phyloP scores from a whole-genome alignment of 208 protist species.

The Cochliopodium minus region DNA sequence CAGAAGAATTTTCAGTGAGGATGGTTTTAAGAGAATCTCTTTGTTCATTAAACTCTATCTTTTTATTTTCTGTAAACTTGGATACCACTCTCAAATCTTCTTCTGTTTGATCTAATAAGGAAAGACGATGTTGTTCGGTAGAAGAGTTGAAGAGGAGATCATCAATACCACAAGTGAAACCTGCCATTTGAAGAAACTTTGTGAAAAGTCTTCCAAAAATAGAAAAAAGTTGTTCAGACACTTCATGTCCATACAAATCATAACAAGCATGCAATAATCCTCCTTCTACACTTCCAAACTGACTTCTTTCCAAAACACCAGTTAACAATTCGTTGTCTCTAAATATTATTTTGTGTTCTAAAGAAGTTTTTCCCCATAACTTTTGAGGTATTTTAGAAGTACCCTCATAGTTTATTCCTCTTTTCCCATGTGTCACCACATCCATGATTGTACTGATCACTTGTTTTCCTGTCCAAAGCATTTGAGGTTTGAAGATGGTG shows the following conservation, averaged over 20 bases:
- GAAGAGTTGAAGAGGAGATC: constrained; percentile 85
- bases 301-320: constrained; percentile 93
- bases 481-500: constrained; percentile 72
- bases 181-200: constrained; percentile 70
- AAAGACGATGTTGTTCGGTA: no score
- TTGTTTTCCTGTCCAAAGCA: constrained; percentile 92
- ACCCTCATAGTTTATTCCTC: constrained; percentile 55
- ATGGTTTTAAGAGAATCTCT: no score
- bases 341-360: constrained; percentile 57
- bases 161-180: constrained; percentile 93
- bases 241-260: constrained; percentile 86
- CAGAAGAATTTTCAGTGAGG: no score
- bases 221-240: constrained; percentile 75
- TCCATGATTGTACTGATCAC: constrained; percentile 64
- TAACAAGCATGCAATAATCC: constrained; percentile 76
- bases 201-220: constrained; percentile 81
- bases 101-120: no score
- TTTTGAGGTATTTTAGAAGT: constrained; percentile 53
- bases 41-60: no score
- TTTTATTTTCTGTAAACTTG: no score
- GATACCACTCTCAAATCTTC: no score
- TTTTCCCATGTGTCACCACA: constrained; percentile 43
- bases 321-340: constrained; percentile 75
- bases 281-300: constrained; percentile 39
- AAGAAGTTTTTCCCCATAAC: constrained; percentile 22